Base-by-base conservation (phyloP, 2,329 filamentous ascomycete genomes). In the Fusarium sacchari region DNA sequence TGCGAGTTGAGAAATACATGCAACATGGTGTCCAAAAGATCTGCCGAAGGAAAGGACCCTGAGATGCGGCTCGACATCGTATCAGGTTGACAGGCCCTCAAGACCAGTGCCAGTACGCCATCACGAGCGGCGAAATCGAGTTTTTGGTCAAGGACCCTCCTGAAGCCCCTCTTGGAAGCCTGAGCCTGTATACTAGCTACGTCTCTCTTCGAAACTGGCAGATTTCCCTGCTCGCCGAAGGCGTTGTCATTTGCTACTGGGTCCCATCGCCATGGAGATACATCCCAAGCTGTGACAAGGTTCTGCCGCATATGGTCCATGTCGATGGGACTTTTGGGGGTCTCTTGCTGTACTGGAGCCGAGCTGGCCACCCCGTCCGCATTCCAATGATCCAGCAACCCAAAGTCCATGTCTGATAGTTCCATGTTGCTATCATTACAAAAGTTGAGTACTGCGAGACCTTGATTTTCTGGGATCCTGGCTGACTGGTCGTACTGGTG, bases 31-130 rank as follows among this genome's bases (percentile, higher is more conserved):
- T 92, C 90, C 67, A 92, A 83, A 6, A 90, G 79, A 28, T 89
- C 87, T 24, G 89, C 85, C 3, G 89, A 89, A 1, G 90, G 90
- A 71, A 93, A 93, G 0, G 90, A 90, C 3, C 85, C 87, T 24
- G 87, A 88, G 26, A 89, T 88, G 56, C 84, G 86, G 67, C 78
- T 86, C 80, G 81, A 86, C 81, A 80, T 87, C 75, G 82, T 81
- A 71, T 84, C 83, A 43, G 83, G 83, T 52, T 86, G 87, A 74
- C 88, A 91, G 8, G 87, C 89, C 56, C 86, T 85, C 40, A 94
- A 82, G 3, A 93, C 88, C 65, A 93, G 86, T 17, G 88, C 90
- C 62, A 94, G 82, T 3, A 93, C 86, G 52, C 86, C 87, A 79
- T 94, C 92, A 7, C 90, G 86, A 26, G 83, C 85, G 11, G 85